These are phyloP conservation scores for Syzygium malaccense DNA, from an alignment of 441 rosid genomes.

Conservation along the genomic window DNA sequence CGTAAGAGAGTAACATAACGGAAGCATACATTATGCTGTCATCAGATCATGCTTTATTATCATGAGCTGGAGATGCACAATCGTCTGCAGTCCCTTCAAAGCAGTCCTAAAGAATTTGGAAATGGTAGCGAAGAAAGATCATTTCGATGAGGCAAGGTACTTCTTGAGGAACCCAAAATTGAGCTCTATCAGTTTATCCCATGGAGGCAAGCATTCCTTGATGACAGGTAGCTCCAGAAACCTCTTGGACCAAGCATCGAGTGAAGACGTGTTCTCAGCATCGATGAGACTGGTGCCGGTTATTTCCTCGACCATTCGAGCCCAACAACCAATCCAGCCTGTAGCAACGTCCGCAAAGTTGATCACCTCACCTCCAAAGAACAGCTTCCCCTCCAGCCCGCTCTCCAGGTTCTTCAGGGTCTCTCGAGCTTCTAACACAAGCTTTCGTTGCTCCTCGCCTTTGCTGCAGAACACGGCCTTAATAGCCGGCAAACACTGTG, in stretches of 20 bases:
- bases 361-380: slow-evolving; percentile 22
- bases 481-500: slow-evolving; percentile 8
- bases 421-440: slow-evolving; percentile 18
- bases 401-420: slow-evolving; percentile 16
- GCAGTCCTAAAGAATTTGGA: not conserved
- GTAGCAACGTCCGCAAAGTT: slow-evolving; percentile 15
- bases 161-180: not conserved
- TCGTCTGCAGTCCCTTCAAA: not conserved
- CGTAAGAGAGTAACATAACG: not conserved
- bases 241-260: slow-evolving; percentile 9
- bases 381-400: slow-evolving; percentile 7
- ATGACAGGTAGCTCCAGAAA: slow-evolving; percentile 13
- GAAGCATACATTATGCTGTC: not conserved
- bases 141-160: not conserved
- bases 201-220: slow-evolving; percentile 15
- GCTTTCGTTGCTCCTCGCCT: slow-evolving; percentile 14
- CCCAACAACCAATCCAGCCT: slow-evolving; percentile 23
- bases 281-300: slow-evolving; percentile 12
- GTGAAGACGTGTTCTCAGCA: slow-evolving; percentile 2
- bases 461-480: slow-evolving; percentile 1
- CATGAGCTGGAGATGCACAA: not conserved
- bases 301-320: slow-evolving; percentile 13
- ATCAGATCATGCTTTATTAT: not conserved
- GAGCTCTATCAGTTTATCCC: slow-evolving; percentile 8
- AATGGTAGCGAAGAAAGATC: not conserved